Base-by-base conservation (phyloP, 345 rosid species). In the Bretschneidera sinensis region DNA sequence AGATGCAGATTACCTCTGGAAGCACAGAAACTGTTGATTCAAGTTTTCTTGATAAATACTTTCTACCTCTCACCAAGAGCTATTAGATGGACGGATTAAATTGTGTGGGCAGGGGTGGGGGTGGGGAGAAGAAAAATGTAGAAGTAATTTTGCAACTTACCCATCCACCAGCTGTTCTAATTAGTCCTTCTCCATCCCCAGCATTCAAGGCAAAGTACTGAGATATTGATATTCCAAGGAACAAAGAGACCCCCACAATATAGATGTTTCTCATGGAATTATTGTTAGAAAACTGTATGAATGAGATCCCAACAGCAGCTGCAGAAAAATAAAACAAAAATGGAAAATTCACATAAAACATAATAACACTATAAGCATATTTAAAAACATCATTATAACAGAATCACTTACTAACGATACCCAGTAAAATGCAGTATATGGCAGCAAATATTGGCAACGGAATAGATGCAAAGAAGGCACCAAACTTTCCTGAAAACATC, bases 401-500 rank as follows among this genome's bases (percentile, higher is more conserved):
- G 21, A 21, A 61, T 24, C 18, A 83, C 99, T 73, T 65, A 94
- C 99, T 90, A 54, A 94, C 99, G 47, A 90, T 79, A 65, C 97
- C 99, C 63, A 90, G 78, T 63, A 94, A 62, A 63, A 94, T 70
- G 59, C 99, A 94, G 77, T 94, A 90, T 68, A 85, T 80, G 60
- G 96, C 97, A 33, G 74, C 99, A 75, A 94, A 94, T 67, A 94
- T 85, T 18, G 99, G 91, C 58, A 83, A 75, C n/a, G 99, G 99
- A 68, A 94, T 94, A 24, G 99, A 94, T 1, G 99, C 99, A 72
- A 94, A 94, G 64, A 94, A 85, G 51, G 96, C 99, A 9, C 99
- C 99, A 54, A 94, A 94, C 52, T 90, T 94, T 61, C 99, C 99
- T 90, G 75, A 62, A 62, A 53, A 47, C n/a, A n/a, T 64, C 39